Evolutionary conservation across 345 rosid genomes (phyloP).

Genomic region (Arabis alpina): DNA sequence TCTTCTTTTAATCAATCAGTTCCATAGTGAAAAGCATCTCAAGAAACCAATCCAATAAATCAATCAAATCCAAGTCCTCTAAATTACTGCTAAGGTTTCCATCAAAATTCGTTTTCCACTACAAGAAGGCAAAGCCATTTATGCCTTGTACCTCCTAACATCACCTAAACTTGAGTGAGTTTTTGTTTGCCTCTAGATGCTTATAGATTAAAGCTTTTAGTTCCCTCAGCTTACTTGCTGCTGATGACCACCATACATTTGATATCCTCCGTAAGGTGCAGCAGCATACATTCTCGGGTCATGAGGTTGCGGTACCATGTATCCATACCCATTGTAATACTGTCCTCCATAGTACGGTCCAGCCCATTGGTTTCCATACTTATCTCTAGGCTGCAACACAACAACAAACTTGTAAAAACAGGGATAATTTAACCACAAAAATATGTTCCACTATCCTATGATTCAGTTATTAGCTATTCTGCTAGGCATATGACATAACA

Average conservation of each 20-base stretch:
- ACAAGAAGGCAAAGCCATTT: slow-evolving; percentile 27
- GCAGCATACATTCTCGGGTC: slow-evolving; percentile 78
- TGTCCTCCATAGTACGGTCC: slow-evolving; percentile 85
- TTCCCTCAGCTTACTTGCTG: slow-evolving; percentile 88
- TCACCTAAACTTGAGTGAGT: slow-evolving; percentile 36
- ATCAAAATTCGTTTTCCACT: slow-evolving; percentile 33
- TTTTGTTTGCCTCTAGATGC: slow-evolving; percentile 28
- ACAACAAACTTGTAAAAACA: background rate
- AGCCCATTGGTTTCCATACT: slow-evolving; percentile 79
- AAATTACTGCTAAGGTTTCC: slow-evolving; percentile 27
- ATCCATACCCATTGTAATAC: slow-evolving; percentile 82
- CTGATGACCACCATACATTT: slow-evolving; percentile 78
- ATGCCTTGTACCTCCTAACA: slow-evolving; percentile 26
- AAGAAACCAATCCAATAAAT: slow-evolving; percentile 33
- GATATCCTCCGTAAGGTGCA: slow-evolving; percentile 75
- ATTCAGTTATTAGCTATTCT: too few species aligned
- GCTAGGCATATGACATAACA: too few species aligned
- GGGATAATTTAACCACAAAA: background rate
- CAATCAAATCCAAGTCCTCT: slow-evolving; percentile 37
- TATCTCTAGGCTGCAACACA: slow-evolving; percentile 63
- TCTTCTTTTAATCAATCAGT: background rate
- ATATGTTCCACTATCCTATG: background rate
- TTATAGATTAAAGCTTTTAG: slow-evolving; percentile 10
- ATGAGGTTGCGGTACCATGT: slow-evolving; percentile 69
- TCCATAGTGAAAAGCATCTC: slow-evolving; percentile 23